Evolutionary conservation across 2,329 filamentous ascomycete genomes (phyloP).

Genomic region (Drechslerella coelobrocha): DNA sequence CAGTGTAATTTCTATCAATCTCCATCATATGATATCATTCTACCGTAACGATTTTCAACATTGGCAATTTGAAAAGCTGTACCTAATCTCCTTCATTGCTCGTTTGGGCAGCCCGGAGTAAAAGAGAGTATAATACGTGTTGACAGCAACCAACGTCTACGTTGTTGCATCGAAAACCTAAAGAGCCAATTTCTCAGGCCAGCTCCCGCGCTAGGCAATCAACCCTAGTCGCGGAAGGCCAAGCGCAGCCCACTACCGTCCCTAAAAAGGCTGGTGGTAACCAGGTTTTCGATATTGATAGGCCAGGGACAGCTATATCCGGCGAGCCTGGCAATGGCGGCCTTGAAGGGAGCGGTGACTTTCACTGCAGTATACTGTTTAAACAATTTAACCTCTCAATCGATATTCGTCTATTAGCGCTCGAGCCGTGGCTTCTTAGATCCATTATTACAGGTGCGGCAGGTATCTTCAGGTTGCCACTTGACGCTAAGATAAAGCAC

Average conservation of each 20-base stretch:
- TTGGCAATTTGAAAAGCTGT: too few species aligned
- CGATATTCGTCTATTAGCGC: too few species aligned
- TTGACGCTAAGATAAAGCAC: slow-evolving; percentile 33
- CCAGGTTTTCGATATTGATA: slow-evolving; percentile 25
- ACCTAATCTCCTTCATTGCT: neutral
- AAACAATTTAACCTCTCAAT: too few species aligned
- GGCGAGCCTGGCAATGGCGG: slow-evolving; percentile 4
- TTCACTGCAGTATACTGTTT: slow-evolving; percentile 3
- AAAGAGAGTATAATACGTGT: neutral
- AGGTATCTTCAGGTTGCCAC: slow-evolving; percentile 3
- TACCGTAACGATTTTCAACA: too few species aligned
- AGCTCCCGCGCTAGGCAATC: neutral
- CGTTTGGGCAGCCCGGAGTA: neutral
- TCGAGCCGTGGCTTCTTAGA: slow-evolving; percentile 17
- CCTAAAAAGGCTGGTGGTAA: slow-evolving; percentile 3
- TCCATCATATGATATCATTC: too few species aligned
- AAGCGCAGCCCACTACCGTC: slow-evolving; percentile 5
- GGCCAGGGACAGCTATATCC: slow-evolving; percentile 16
- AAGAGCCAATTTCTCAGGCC: too few species aligned
- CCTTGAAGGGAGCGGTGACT: slow-evolving; percentile 31
- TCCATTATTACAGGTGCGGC: neutral
- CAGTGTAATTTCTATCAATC: too few species aligned
- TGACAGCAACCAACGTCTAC: too few species aligned
- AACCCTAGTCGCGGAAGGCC: slow-evolving; percentile 4
- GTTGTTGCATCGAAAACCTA: too few species aligned